Evolutionary conservation across 129 eudicot genomes (phyloP).

Genomic region (Helianthus annuus): DNA sequence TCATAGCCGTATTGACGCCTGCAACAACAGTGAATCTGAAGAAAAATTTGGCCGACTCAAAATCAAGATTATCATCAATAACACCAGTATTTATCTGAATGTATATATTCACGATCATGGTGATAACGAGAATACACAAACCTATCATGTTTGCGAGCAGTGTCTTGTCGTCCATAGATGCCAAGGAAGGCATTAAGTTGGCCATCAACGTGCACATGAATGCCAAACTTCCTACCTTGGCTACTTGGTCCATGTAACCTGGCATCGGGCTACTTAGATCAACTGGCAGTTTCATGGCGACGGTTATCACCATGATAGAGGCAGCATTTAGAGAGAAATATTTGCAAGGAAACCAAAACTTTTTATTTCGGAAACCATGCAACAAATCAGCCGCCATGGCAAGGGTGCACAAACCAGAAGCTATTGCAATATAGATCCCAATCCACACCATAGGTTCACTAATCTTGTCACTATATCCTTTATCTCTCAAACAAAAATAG

Average conservation of each 20-base stretch:
- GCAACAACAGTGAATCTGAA: not conserved
- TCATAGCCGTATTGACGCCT: not conserved
- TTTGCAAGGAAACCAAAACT: conserved; percentile 44
- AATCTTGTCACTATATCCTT: not conserved
- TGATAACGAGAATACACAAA: conserved; percentile 41
- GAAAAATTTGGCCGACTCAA: rapidly evolving
- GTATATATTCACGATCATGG: conserved; percentile 26
- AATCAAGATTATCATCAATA: not conserved
- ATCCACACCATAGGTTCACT: conserved; percentile 41
- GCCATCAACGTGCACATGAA: conserved; percentile 17
- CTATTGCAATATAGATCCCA: conserved; percentile 48
- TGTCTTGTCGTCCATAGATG: conserved; percentile 32
- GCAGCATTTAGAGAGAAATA: conserved; percentile 44
- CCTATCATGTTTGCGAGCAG: conserved; percentile 32
- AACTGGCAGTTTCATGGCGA: conserved; percentile 16
- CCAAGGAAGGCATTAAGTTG: conserved; percentile 28
- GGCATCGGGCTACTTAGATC: conserved; percentile 7
- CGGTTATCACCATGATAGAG: conserved; percentile 38
- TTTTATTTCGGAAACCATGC: conserved; percentile 33
- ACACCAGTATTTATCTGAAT: conserved; percentile 28
- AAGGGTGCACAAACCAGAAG: conserved; percentile 11
- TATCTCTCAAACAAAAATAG: too few relatives aligned
- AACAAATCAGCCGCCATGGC: conserved; percentile 36
- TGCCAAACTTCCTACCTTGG: conserved; percentile 19
- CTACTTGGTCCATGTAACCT: not conserved